phyloP scores from a whole-genome alignment of 2,329 filamentous ascomycete species.

The Fusarium xylarioides region DNA sequence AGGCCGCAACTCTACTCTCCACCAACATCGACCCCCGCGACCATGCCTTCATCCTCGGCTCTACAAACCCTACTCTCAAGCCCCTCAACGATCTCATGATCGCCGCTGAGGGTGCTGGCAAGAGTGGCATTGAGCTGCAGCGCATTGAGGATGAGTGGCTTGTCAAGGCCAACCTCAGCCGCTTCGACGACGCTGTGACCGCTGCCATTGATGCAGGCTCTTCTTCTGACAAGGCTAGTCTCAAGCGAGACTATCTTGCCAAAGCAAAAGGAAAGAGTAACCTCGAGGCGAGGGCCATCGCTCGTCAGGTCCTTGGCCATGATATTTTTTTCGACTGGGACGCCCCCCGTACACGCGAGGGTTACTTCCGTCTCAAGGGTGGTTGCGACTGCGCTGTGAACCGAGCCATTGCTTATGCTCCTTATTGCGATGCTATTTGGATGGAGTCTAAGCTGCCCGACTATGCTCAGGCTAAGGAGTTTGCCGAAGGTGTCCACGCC shows the following conservation, averaged over 20 bases:
- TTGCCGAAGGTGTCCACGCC: constrained; percentile 91
- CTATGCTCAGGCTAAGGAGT: constrained; percentile 89
- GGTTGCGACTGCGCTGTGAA: constrained; percentile 92
- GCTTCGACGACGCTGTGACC: constrained; percentile 89
- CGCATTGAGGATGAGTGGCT: constrained; percentile 92
- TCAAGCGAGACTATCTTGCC: constrained; percentile 73
- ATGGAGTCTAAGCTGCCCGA: constrained; percentile 99
- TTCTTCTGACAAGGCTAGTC: constrained; percentile 72
- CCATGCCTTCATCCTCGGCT: constrained; percentile 90
- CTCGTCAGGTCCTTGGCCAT: constrained; percentile 77
- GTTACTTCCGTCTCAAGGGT: constrained; percentile 92
- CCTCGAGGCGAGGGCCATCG: constrained; percentile 80
- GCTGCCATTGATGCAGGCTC: constrained; percentile 79
- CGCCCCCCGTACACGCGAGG: constrained; percentile 88
- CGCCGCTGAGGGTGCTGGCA: constrained; percentile 82
- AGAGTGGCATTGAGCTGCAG: constrained; percentile 82
- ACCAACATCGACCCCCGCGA: constrained; percentile 96
- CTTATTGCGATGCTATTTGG: constrained; percentile 96
- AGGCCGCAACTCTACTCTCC: constrained; percentile 96
- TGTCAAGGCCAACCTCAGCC: constrained; percentile 79
- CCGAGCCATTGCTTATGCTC: constrained; percentile 89
- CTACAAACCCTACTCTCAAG: constrained; percentile 84
- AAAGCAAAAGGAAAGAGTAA: constrained; percentile 86
- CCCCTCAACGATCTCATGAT: constrained; percentile 92
- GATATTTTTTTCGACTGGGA: constrained; percentile 97